Evolutionary conservation across 805 yeast genomes (phyloP).

Genomic region (Vanderwaltozyma yarrowii): DNA sequence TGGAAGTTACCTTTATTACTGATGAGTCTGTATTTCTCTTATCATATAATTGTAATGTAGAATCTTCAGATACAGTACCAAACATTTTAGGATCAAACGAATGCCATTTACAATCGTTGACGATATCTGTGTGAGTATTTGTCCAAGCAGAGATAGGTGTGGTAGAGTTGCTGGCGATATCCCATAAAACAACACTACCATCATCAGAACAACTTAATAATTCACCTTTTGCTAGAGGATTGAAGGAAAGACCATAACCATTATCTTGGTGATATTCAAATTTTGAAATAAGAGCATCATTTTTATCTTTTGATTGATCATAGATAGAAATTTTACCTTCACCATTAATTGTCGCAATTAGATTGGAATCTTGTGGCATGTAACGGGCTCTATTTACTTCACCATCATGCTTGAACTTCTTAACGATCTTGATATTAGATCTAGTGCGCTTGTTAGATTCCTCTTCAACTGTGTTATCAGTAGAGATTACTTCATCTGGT

Average conservation of each 20-base stretch:
- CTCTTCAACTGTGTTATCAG: conserved; percentile 17
- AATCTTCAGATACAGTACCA: conserved; percentile 72
- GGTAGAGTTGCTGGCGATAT: conserved; percentile 29
- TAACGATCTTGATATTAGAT: conserved; percentile 48
- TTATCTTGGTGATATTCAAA: conserved; percentile 50
- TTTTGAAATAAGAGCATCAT: conserved; percentile 26
- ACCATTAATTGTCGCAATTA: conserved; percentile 61
- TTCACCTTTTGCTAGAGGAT: conserved; percentile 35
- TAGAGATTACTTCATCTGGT: conserved; percentile 34
- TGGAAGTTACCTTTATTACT: conserved; percentile 15
- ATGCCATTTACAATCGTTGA: conserved; percentile 74
- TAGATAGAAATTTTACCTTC: conserved; percentile 51
- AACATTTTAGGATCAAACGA: conserved; percentile 38
- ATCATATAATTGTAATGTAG: conserved; percentile 45
- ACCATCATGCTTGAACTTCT: conserved; percentile 48
- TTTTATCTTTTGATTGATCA: conserved; percentile 27
- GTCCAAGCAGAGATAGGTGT: conserved; percentile 18
- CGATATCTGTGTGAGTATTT: conserved; percentile 42
- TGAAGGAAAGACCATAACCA: conserved; percentile 73
- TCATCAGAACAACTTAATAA: conserved; percentile 62
- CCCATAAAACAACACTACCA: conserved; percentile 51
- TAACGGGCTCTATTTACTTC: conserved; percentile 68
- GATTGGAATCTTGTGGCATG: conserved; percentile 48
- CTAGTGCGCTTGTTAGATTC: conserved; percentile 13
- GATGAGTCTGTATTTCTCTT: conserved; percentile 29